These are phyloP conservation scores for Abrus pulchellus DNA, from an alignment of 306 rosid species.

Conservation along the genomic window DNA sequence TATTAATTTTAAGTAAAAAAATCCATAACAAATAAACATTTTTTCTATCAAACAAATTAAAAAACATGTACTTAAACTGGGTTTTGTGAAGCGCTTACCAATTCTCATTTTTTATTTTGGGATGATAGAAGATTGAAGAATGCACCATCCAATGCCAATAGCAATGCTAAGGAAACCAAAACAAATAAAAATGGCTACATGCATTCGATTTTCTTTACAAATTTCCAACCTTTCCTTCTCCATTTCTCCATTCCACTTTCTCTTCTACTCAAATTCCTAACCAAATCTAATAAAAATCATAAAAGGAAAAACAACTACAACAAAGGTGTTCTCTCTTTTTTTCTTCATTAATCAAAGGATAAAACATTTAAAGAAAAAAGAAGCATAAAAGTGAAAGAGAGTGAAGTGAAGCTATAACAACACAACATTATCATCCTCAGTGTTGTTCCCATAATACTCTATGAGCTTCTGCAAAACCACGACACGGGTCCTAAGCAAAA, in stretches of 20 bases:
- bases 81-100: not conserved
- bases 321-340: constrained; percentile 32
- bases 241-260: constrained; percentile 51
- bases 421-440: constrained; percentile 55
- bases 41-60: too few relatives aligned
- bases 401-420: constrained; percentile 48
- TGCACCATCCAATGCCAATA: constrained; percentile 19
- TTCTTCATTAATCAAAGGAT: constrained; percentile 37
- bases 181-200: not conserved
- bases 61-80: too few relatives aligned
- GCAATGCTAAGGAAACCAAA: not conserved
- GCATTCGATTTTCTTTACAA: constrained; percentile 48
- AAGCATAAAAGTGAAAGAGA: not conserved
- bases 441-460: constrained; percentile 60
- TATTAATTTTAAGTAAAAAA: too few relatives aligned
- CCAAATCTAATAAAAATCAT: constrained; percentile 48
- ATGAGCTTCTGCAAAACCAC: constrained; percentile 80
- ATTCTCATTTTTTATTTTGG: not conserved
- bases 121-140: constrained; percentile 4
- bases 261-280: constrained; percentile 57
- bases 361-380: not conserved
- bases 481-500: constrained; percentile 69
- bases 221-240: constrained; percentile 46
- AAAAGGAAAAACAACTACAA: constrained; percentile 11
- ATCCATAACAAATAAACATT: too few relatives aligned